phyloP scores from a whole-genome alignment of 139 green algal species.

The Chlamydomonas schloesseri region DNA sequence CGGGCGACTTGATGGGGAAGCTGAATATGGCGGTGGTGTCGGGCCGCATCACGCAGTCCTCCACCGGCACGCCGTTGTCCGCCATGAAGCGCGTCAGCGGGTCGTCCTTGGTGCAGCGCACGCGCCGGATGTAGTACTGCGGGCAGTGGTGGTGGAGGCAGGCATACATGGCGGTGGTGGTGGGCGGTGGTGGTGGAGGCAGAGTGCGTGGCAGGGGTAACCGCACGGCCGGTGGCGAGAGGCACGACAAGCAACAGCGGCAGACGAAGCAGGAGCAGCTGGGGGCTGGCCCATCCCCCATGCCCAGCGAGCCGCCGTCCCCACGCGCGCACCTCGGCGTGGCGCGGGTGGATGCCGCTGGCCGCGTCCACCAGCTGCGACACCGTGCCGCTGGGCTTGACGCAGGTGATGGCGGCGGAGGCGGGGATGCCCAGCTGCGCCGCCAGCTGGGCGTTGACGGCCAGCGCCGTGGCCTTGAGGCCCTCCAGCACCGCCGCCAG shows the following conservation, averaged over 20 bases:
- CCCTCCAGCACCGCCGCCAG: slow-evolving; percentile 25
- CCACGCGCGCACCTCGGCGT: slow-evolving; percentile 26
- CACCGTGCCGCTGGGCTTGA: slow-evolving; percentile 65
- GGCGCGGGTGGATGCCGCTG: slow-evolving; percentile 60
- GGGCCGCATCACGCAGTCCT: slow-evolving; percentile 56
- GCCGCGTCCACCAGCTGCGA: slow-evolving; percentile 63
- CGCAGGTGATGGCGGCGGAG: slow-evolving; percentile 56
- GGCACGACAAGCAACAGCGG: too few relatives aligned
- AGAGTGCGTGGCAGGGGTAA: too few relatives aligned
- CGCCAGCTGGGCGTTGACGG: slow-evolving; percentile 41
- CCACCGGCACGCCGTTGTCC: slow-evolving; percentile 48
- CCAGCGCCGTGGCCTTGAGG: slow-evolving; percentile 17
- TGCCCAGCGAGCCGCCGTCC: too few relatives aligned
- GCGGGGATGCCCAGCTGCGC: slow-evolving; percentile 50
- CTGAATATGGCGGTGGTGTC: slow-evolving; percentile 43
- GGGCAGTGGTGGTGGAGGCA: too few relatives aligned
- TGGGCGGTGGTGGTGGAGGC: background rate
- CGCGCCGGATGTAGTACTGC: slow-evolving; percentile 51
- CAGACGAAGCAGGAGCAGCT: too few relatives aligned
- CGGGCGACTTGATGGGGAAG: slow-evolving; percentile 53
- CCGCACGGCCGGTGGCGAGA: too few relatives aligned
- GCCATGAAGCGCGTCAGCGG: slow-evolving; percentile 57
- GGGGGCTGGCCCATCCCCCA: too few relatives aligned
- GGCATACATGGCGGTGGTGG: too few relatives aligned
- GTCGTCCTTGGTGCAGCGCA: slow-evolving; percentile 62